A percentile compares a stretch with the other conserved stretches of the same genome.
phyloP scores from a whole-genome alignment of 805 yeast species.

The Sugiyamaella smithiae region DNA sequence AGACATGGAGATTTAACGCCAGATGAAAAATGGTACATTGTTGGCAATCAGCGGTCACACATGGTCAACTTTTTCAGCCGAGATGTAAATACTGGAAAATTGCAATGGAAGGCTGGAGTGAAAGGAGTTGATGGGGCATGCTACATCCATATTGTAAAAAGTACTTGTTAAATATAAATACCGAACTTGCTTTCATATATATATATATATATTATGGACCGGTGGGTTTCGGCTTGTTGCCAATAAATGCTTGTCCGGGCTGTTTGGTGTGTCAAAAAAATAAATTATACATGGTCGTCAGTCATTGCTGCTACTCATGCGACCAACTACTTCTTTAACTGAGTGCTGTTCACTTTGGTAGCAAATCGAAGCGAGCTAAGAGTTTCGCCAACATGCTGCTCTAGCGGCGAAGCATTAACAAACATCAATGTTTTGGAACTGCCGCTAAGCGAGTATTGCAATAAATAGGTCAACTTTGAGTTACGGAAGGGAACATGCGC shows the following conservation, averaged over 20 bases:
- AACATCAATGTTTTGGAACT: conserved; percentile 89
- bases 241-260: too few species aligned
- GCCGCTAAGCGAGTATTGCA: conserved; percentile 82
- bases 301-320: not conserved
- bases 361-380: conserved; percentile 87
- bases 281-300: not conserved
- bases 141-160: not conserved
- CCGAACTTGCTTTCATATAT: too few species aligned
- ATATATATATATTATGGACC: too few species aligned
- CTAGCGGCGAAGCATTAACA: conserved; percentile 76
- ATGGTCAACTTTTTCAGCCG: conserved; percentile 6
- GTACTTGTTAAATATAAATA: too few species aligned
- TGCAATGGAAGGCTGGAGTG: conserved; percentile 6
- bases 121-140: conserved; percentile 5
- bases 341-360: conserved; percentile 42
- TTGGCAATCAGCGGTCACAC: conserved; percentile 8
- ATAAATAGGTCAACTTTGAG: conserved; percentile 73
- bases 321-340: conserved; percentile 12
- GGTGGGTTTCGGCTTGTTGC: too few species aligned
- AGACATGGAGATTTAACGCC: conserved; percentile 11
- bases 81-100: conserved; percentile 3
- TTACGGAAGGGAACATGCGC: conserved; percentile 65
- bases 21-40: conserved; percentile 13
- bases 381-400: conserved; percentile 66
- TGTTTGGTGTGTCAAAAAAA: too few species aligned